Conservation (phyloP, 108 stramenopile genomes). For the Craspedostauros australis region DNA sequence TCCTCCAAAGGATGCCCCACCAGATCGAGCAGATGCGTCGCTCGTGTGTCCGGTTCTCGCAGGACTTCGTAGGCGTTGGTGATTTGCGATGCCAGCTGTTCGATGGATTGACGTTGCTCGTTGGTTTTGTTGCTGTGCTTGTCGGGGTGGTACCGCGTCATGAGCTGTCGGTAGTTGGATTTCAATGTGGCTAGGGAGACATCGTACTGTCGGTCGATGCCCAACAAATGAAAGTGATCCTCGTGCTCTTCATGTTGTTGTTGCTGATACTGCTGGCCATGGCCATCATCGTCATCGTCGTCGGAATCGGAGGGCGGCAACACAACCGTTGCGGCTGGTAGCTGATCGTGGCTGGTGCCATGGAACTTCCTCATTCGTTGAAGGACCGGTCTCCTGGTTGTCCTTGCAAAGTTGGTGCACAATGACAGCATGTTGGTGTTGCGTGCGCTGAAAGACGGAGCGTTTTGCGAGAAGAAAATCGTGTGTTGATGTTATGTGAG, state of each 20-base stretch:
- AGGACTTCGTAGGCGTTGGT: constrained; percentile 63
- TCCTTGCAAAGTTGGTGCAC: too few species aligned
- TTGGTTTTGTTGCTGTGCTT: constrained; percentile 14
- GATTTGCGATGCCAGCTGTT: constrained; percentile 26
- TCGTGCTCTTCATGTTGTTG: not conserved
- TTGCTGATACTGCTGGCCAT: not conserved
- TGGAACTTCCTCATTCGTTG: not conserved
- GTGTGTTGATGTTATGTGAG: too few species aligned
- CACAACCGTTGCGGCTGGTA: not conserved
- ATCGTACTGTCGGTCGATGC: constrained; percentile 21
- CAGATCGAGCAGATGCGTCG: constrained; percentile 62
- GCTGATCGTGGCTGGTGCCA: not conserved
- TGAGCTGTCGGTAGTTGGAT: constrained; percentile 48
- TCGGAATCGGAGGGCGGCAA: too few species aligned
- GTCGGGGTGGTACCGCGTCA: constrained; percentile 66
- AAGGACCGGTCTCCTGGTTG: too few species aligned
- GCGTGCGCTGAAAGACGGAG: too few species aligned
- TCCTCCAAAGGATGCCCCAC: constrained; percentile 39
- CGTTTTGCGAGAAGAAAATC: too few species aligned
- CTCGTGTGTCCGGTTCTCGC: constrained; percentile 42
- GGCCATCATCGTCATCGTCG: not conserved
- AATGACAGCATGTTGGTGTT: too few species aligned
- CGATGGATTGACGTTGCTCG: not conserved
- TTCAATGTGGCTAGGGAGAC: constrained; percentile 38
- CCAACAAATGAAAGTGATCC: constrained; percentile 31